These are phyloP conservation scores for Leptomonas seymouri DNA, from an alignment of 208 protist species.

Conservation along the genomic window DNA sequence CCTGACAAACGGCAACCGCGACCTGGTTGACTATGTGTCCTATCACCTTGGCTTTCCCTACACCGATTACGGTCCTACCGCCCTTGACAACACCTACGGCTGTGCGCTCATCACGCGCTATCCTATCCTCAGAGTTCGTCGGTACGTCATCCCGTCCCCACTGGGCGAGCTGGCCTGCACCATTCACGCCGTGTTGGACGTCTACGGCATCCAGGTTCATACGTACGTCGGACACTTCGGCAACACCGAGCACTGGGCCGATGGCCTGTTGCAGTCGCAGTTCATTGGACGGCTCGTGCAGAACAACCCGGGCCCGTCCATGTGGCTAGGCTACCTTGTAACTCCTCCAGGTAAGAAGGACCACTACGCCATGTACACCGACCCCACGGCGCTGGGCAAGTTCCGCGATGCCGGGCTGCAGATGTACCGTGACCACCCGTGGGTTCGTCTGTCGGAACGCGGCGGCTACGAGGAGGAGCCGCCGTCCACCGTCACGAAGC, in stretches of 20 bases:
- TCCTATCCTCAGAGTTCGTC: slow-evolving; percentile 58
- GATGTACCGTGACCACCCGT: slow-evolving; percentile 64
- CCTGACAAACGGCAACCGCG: slow-evolving; percentile 69
- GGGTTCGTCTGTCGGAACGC: slow-evolving; percentile 60
- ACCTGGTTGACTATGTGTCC: slow-evolving; percentile 76
- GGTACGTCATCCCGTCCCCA: slow-evolving; percentile 77
- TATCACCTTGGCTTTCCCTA: slow-evolving; percentile 79
- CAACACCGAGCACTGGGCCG: slow-evolving; percentile 85
- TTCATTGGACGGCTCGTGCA: slow-evolving; percentile 59
- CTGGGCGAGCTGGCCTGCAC: slow-evolving; percentile 74
- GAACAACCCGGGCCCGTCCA: slow-evolving; percentile 57
- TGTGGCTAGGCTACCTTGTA: slow-evolving; percentile 86
- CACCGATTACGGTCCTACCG: slow-evolving; percentile 78
- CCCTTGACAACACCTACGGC: slow-evolving; percentile 82
- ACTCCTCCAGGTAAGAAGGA: slow-evolving; percentile 59
- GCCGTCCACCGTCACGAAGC: slow-evolving; percentile 18
- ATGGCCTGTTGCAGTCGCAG: slow-evolving; percentile 86
- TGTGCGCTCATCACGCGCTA: slow-evolving; percentile 82
- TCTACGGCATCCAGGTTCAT: slow-evolving; percentile 63
- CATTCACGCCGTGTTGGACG: slow-evolving; percentile 73
- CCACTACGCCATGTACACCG: slow-evolving; percentile 57
- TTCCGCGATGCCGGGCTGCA: slow-evolving; percentile 72
- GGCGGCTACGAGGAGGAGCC: slow-evolving; percentile 70
- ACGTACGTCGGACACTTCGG: slow-evolving; percentile 85
- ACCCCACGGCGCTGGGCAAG: slow-evolving; percentile 42